Percentiles rank a stretch among this genome's conserved stretches.
Evolutionary conservation across 306 rosid genomes (phyloP).

Genomic region (Gynostemma pentaphyllum): DNA sequence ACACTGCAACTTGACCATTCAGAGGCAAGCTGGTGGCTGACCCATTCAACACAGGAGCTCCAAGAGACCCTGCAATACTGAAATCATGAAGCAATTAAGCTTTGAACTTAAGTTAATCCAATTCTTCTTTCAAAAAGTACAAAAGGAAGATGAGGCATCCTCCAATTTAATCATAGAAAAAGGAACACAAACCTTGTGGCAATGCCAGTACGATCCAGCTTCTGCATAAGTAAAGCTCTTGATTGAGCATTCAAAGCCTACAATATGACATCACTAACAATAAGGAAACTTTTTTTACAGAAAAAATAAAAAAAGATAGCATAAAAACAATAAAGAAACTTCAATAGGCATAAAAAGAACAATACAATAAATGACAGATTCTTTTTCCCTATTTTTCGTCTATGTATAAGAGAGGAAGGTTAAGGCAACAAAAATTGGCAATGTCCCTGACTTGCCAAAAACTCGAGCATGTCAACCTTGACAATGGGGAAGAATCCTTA

Average conservation of each 20-base stretch:
- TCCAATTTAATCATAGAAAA: not conserved
- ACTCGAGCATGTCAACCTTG: not conserved
- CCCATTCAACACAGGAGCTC: constrained; percentile 59
- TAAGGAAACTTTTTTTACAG: not conserved
- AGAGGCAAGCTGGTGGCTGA: constrained; percentile 49
- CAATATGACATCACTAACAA: constrained; percentile 11
- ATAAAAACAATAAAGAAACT: not conserved
- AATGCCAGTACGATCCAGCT: constrained; percentile 82
- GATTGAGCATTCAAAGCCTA: constrained; percentile 96
- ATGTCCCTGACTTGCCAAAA: not conserved
- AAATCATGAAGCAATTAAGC: constrained; percentile 13
- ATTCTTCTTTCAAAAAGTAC: constrained; percentile 1
- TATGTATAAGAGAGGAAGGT: not conserved
- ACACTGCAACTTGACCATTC: constrained; percentile 42
- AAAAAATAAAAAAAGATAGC: not conserved
- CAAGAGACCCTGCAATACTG: constrained; percentile 62
- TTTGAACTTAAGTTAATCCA: not conserved
- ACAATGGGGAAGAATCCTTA: not conserved
- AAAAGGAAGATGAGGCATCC: not conserved
- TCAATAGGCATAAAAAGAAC: not conserved
- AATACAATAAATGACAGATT: not conserved
- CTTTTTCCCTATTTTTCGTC: not conserved
- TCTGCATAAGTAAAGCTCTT: constrained; percentile 87
- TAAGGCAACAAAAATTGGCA: not conserved
- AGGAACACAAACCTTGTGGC: constrained; percentile 53